Percentiles rank a stretch among this genome's conserved stretches.
Evolutionary conservation across 192 early-diverging fungal species (phyloP).

Genomic region (Dissophora globulifera): DNA sequence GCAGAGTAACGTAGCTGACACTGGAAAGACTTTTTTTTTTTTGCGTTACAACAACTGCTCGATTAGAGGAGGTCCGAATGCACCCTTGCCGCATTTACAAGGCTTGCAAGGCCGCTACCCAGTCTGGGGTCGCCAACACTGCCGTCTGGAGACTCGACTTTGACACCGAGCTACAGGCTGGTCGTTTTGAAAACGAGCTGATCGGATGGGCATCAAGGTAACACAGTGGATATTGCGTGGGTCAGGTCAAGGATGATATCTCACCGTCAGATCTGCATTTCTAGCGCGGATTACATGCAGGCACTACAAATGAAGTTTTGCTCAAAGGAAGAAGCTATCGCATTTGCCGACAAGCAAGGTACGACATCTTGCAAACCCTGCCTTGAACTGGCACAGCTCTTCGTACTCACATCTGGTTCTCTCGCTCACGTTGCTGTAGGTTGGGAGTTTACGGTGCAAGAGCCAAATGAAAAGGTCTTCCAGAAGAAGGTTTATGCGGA

Average conservation of each 20-base stretch:
- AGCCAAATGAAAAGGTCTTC: constrained; percentile 82
- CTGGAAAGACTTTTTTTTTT: too few relatives aligned
- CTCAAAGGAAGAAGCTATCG: constrained; percentile 87
- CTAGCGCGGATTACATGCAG: constrained; percentile 84
- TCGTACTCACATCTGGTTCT: not conserved
- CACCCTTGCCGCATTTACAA: constrained; percentile 86
- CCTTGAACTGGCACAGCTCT: too few relatives aligned
- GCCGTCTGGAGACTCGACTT: constrained; percentile 92
- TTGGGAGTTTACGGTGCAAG: constrained; percentile 92
- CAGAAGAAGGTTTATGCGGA: constrained; percentile 88
- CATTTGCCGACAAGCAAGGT: constrained; percentile 97
- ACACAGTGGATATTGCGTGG: not conserved
- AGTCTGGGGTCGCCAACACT: constrained; percentile 81
- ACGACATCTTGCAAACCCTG: too few relatives aligned
- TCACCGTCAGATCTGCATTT: too few relatives aligned
- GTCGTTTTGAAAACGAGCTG: constrained; percentile 91
- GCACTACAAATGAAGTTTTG: constrained; percentile 86
- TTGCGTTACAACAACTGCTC: too few relatives aligned
- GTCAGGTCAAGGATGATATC: too few relatives aligned
- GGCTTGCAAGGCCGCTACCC: constrained; percentile 86
- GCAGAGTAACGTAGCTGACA: too few relatives aligned
- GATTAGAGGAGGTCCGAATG: constrained; percentile 68
- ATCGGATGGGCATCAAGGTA: constrained; percentile 94
- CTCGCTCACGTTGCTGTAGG: constrained; percentile 50
- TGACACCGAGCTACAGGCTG: constrained; percentile 78